Conservation (phyloP, 495 filamentous ascomycete species). For the Aspergillus coremiiformis region DNA sequence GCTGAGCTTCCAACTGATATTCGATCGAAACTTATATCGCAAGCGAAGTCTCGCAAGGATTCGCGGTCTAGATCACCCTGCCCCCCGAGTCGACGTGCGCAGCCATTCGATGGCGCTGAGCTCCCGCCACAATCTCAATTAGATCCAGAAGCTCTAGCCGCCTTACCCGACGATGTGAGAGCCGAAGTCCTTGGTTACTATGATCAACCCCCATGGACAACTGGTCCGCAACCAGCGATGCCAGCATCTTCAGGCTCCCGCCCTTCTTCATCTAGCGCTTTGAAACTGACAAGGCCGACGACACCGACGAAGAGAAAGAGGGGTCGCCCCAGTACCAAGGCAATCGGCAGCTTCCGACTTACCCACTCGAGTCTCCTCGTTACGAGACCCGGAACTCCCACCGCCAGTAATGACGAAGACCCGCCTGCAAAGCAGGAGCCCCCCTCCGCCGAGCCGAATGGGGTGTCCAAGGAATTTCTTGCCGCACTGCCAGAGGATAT, state of each 20-base stretch:
- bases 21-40: conserved; percentile 57
- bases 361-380: conserved; percentile 61
- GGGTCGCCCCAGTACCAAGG: conserved; percentile 37
- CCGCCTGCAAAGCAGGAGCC: background rate
- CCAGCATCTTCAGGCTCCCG: conserved; percentile 41
- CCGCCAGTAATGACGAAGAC: background rate
- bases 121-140: conserved; percentile 51
- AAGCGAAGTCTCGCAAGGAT: conserved; percentile 32
- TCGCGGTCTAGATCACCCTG: conserved; percentile 25
- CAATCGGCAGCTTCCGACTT: conserved; percentile 37
- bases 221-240: conserved; percentile 18
- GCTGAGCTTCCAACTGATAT: conserved; percentile 76
- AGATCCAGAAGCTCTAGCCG: conserved; percentile 66
- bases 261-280: conserved; percentile 23
- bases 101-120: conserved; percentile 9
- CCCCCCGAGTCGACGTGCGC: conserved; percentile 17
- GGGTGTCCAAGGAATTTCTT: conserved; percentile 64
- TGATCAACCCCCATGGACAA: conserved; percentile 14
- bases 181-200: conserved; percentile 72
- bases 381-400: conserved; percentile 15
- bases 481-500: conserved; percentile 76
- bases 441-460: conserved; percentile 16
- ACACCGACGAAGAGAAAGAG: conserved; percentile 55
- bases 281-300: conserved; percentile 39
- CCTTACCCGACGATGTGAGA: conserved; percentile 75